These are phyloP conservation scores for Syzygium syzygioides DNA, from an alignment of 441 rosid genomes.

Conservation along the genomic window DNA sequence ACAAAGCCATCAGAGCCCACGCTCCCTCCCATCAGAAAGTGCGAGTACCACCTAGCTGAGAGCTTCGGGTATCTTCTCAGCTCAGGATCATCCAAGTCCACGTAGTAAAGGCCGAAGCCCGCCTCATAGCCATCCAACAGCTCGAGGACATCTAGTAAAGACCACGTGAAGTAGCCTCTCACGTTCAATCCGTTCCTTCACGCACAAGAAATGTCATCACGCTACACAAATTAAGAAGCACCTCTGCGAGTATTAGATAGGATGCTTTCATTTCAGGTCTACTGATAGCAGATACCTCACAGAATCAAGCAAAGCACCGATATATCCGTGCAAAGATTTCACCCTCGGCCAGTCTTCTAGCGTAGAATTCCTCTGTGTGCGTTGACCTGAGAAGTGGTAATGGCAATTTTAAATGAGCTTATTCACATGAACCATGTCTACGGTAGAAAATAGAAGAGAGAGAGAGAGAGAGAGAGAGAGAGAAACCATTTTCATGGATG, in stretches of 20 bases:
- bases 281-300: constrained; percentile 5
- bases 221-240: background rate
- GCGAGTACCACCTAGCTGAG: constrained; percentile 12
- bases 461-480: background rate
- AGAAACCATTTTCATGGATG: constrained; percentile 16
- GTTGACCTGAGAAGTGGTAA: constrained; percentile 9
- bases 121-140: constrained; percentile 3
- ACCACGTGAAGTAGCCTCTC: constrained; percentile 16
- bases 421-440: background rate
- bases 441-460: background rate
- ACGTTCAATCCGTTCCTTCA: constrained; percentile 1
- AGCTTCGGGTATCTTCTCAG: constrained; percentile 8
- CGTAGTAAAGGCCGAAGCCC: constrained; percentile 9
- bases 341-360: constrained; percentile 11
- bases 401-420: background rate
- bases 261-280: background rate
- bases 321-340: constrained; percentile 6
- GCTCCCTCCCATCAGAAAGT: constrained; percentile 1
- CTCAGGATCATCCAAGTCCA: constrained; percentile 12
- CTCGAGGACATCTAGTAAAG: constrained; percentile 12
- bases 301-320: constrained; percentile 6
- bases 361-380: constrained; percentile 1
- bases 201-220: background rate
- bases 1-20: background rate
- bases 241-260: background rate